Base-by-base conservation (phyloP, 1,139 yeast genomes). In the Geotrichum aggregatum region DNA sequence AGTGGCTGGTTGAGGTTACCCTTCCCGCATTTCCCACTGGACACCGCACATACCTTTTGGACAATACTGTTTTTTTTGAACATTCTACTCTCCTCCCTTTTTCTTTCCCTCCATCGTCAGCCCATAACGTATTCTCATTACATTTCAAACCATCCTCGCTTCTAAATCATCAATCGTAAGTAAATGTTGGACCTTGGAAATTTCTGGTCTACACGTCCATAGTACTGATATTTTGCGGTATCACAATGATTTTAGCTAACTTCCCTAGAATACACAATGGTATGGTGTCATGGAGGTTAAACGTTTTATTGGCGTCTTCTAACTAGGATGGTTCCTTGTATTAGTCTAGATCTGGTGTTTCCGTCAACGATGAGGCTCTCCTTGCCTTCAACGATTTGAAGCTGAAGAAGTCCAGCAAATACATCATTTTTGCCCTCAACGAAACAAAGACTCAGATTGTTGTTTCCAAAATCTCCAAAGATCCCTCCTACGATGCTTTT, bases 361-460 rank as follows among this genome's bases (percentile, higher is more conserved):
- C 95, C 65, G 96, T 92, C 70, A 88, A 94, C 66, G 97, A 91
- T 72, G 96, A 88, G 72, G 89, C 96, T 60, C 79, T 91, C 70
- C 76, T 80, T 63, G 95, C 96, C 55, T 92, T 88, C 84, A 88
- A 91, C 71, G 96, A 91, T 68, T 82, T 92, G 74, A 92, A 92
- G 79, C 80, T 92, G 68, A 97, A 97, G 64, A 91, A 89, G 77
- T 57, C 61, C 47, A 85, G 85, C 76, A 91, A 86, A 78, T 92
- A 78, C 70, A 76, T 92, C 66, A 79, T 92, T 65, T 92, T 77
- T 74, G 77, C 83, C 59, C 78, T 92, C 71, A 88, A 84, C 73
- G 91, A 83, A 61, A 75, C 78, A 67, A 89, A 88, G 76, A 89
- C 97, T 58, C 84, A 88, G 75, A 91, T 92, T 71, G 79, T 89